Percentiles rank a stretch among this genome's conserved stretches.
phyloP scores from a whole-genome alignment of 768 basidiomycete genomes.

The Krasilnikovozyma curviuscula region DNA sequence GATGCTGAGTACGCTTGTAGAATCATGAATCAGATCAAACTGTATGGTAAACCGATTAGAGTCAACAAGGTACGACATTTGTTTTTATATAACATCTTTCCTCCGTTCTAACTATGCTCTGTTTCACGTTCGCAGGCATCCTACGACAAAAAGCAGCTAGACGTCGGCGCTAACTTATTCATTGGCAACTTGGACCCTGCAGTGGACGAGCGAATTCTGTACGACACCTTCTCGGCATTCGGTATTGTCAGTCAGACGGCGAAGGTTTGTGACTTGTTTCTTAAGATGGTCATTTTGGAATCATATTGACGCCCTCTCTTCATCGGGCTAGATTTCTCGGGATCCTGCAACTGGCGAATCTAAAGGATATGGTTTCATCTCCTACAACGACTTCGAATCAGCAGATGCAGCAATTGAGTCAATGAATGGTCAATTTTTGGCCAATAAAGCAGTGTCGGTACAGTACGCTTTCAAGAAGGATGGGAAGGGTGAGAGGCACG shows the following conservation, averaged over 20 bases:
- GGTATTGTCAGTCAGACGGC: constrained; percentile 23
- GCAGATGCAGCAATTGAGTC: constrained; percentile 90
- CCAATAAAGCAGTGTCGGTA: constrained; percentile 93
- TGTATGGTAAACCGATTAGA: constrained; percentile 95
- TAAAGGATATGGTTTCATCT: constrained; percentile 93
- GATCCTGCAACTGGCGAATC: constrained; percentile 66
- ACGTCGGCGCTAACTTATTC: constrained; percentile 93
- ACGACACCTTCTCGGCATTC: constrained; percentile 90
- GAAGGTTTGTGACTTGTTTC: constrained; percentile 20
- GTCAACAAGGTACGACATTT: constrained; percentile 72
- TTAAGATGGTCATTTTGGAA: background rate
- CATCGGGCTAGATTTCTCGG: constrained; percentile 61
- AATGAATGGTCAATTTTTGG: constrained; percentile 93
- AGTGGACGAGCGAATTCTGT: constrained; percentile 78
- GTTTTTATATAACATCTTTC: background rate
- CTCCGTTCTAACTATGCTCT: background rate
- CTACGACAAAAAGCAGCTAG: constrained; percentile 92
- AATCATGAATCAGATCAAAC: constrained; percentile 99
- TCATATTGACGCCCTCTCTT: background rate
- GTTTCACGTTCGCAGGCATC: constrained; percentile 44
- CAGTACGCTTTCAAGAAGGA: constrained; percentile 99
- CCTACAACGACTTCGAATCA: constrained; percentile 92
- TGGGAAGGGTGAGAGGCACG: constrained; percentile 92
- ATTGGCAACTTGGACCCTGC: constrained; percentile 89
- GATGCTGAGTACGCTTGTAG: constrained; percentile 99